Evolutionary conservation across 1,284 basidiomycete genomes (phyloP).

Genomic region (Hypsizygus ulmarius): DNA sequence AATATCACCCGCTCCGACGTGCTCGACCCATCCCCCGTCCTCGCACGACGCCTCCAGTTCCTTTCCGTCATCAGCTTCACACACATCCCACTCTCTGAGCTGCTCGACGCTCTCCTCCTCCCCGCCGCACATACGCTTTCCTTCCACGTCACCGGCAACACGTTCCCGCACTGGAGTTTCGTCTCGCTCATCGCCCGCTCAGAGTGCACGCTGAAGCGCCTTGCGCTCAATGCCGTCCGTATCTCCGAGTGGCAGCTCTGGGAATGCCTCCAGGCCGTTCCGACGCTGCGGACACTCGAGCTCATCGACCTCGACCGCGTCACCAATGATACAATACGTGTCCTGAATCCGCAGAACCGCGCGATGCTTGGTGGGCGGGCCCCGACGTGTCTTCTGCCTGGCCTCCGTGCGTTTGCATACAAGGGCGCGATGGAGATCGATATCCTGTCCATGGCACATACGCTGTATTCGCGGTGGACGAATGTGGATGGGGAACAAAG

Average conservation of each 20-base stretch:
- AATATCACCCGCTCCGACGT: slow-evolving; percentile 20
- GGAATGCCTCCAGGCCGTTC: slow-evolving; percentile 18
- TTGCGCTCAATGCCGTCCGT: slow-evolving; percentile 18
- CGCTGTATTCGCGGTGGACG: slow-evolving; percentile 9
- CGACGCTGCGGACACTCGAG: slow-evolving; percentile 13
- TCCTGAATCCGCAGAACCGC: slow-evolving; percentile 15
- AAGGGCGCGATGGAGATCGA: slow-evolving; percentile 9
- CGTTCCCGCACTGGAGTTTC: slow-evolving; percentile 21
- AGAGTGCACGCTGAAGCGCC: slow-evolving; percentile 10
- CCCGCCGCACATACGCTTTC: slow-evolving; percentile 13
- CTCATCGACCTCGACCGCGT: slow-evolving; percentile 15
- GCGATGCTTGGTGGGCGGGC: slow-evolving; percentile 5
- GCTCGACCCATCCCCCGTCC: slow-evolving; percentile 16
- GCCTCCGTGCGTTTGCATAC: slow-evolving; percentile 15
- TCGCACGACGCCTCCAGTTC: slow-evolving; percentile 13
- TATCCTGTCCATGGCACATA: slow-evolving; percentile 6
- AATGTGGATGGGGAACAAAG: not conserved
- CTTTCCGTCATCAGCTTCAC: slow-evolving; percentile 18
- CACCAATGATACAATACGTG: slow-evolving; percentile 15
- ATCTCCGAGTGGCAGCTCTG: slow-evolving; percentile 18
- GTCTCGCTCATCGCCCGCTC: slow-evolving; percentile 18
- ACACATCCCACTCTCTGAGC: slow-evolving; percentile 19
- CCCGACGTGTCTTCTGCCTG: slow-evolving; percentile 10
- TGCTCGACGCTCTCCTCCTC: slow-evolving; percentile 17
- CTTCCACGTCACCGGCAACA: slow-evolving; percentile 19